These are phyloP conservation scores for Vicia villosa DNA, from an alignment of 306 rosid genomes.

Conservation along the genomic window DNA sequence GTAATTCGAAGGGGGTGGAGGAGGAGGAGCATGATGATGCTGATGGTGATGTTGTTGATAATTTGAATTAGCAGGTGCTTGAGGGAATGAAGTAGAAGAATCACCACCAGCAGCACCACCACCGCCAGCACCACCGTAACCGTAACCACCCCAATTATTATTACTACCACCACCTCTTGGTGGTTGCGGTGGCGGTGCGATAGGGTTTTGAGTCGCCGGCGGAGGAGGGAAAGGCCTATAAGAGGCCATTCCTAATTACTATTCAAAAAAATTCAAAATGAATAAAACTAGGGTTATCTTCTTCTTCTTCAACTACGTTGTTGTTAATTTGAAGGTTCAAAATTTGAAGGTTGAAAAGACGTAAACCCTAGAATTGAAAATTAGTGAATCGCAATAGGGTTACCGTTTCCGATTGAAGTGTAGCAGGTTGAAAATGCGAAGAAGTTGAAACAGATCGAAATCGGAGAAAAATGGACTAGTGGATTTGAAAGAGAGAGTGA, in stretches of 20 bases:
- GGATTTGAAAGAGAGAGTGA: background rate
- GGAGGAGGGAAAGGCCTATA: slow-evolving; percentile 93
- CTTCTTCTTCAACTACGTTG: background rate
- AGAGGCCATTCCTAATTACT: slow-evolving; percentile 66
- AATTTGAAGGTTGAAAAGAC: background rate
- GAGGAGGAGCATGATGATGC: slow-evolving; percentile 51
- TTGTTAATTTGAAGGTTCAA: background rate
- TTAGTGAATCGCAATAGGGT: background rate
- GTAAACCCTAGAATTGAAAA: slow-evolving; percentile 17
- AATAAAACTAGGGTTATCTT: slow-evolving; percentile 19
- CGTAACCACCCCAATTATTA: slow-evolving; percentile 65
- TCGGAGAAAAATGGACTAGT: background rate
- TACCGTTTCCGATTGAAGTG: background rate
- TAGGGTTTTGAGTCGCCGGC: slow-evolving; percentile 64
- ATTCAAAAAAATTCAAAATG: background rate
- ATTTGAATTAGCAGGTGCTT: slow-evolving; percentile 55
- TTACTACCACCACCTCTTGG: slow-evolving; percentile 51
- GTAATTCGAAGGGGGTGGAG: slow-evolving; percentile 61
- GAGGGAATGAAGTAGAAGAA: slow-evolving; percentile 61
- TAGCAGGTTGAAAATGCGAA: background rate
- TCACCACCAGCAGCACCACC: slow-evolving; percentile 29
- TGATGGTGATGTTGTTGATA: slow-evolving; percentile 39
- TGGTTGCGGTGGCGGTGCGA: slow-evolving; percentile 42
- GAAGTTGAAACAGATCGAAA: background rate
- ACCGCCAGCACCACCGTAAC: slow-evolving; percentile 30